A percentile compares a stretch with the other conserved stretches of the same genome.
These are phyloP conservation scores for Pseudoneurospora amorphoporcata DNA, from an alignment of 495 filamentous ascomycete genomes.

Conservation along the genomic window DNA sequence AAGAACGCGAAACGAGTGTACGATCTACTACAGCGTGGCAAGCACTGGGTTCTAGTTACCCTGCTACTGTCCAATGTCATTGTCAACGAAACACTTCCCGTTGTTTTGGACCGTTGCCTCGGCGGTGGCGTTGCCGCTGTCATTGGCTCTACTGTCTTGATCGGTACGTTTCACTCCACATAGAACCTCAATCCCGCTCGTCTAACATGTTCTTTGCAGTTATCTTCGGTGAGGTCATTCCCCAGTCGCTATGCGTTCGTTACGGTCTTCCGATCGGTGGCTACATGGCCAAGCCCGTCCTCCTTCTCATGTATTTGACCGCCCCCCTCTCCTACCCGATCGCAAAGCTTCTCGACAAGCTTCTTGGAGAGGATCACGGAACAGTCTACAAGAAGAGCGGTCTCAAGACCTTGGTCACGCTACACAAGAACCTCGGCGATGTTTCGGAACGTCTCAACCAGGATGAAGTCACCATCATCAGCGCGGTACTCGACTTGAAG, in stretches of 20 bases:
- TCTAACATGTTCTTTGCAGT: constrained; percentile 40
- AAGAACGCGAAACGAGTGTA: constrained; percentile 76
- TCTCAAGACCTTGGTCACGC: constrained; percentile 65
- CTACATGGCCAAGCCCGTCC: constrained; percentile 82
- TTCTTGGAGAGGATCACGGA: constrained; percentile 86
- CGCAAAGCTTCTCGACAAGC: constrained; percentile 77
- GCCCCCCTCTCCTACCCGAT: constrained; percentile 80
- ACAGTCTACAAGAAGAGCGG: constrained; percentile 95
- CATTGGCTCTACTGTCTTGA: constrained; percentile 80
- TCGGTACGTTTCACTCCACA: constrained; percentile 49
- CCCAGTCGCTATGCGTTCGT: constrained; percentile 91
- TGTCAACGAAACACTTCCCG: constrained; percentile 93
- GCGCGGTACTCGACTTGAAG: constrained; percentile 89
- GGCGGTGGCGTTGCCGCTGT: constrained; percentile 94
- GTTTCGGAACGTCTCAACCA: constrained; percentile 85
- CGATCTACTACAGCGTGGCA: constrained; percentile 71
- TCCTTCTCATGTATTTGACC: constrained; percentile 84
- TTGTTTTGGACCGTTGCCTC: constrained; percentile 85
- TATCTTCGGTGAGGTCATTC: constrained; percentile 94
- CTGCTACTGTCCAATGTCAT: constrained; percentile 92
- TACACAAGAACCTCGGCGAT: constrained; percentile 83
- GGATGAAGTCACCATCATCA: constrained; percentile 98
- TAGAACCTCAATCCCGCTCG: not conserved
- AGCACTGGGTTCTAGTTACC: constrained; percentile 98
- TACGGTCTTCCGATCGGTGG: constrained; percentile 96